Percentiles rank a stretch among this genome's conserved stretches.
Conservation (phyloP, 2,329 filamentous ascomycete genomes). For the Exophiala oligosperma region DNA sequence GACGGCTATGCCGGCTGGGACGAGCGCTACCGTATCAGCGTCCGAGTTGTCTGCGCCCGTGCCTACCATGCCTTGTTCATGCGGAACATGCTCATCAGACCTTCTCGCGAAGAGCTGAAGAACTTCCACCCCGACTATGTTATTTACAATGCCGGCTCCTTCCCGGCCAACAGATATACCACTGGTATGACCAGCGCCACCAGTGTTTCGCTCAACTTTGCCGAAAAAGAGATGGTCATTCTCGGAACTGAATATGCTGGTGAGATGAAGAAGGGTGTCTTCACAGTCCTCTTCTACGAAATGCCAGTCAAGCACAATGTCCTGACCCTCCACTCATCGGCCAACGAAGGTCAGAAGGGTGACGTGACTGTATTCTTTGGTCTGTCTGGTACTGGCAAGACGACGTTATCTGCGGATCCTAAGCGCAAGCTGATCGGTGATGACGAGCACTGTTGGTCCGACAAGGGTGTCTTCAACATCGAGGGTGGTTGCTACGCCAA, state of each 20-base stretch:
- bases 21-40: constrained; percentile 94
- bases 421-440: constrained; percentile 96
- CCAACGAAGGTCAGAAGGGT: constrained; percentile 91
- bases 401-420: constrained; percentile 92
- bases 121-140: constrained; percentile 99
- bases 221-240: constrained; percentile 99
- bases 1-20: constrained; percentile 99
- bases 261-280: constrained; percentile 97
- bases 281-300: constrained; percentile 99
- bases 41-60: constrained; percentile 96
- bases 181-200: constrained; percentile 98
- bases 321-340: constrained; percentile 95
- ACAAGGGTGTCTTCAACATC: constrained; percentile 97
- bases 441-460: constrained; percentile 99
- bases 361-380: constrained; percentile 99
- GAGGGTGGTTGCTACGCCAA: constrained; percentile 99
- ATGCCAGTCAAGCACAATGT: constrained; percentile 99
- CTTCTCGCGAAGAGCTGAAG: constrained; percentile 85
- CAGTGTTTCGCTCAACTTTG: constrained; percentile 98
- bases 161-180: constrained; percentile 97
- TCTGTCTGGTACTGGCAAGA: constrained; percentile 97
- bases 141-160: constrained; percentile 98
- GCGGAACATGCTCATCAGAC: constrained; percentile 99
- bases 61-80: constrained; percentile 99
- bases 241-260: constrained; percentile 98